A percentile compares a stretch with the other conserved stretches of the same genome.
These are phyloP conservation scores for Arabidopsis suecica DNA, from an alignment of 345 rosid species.

Conservation along the genomic window DNA sequence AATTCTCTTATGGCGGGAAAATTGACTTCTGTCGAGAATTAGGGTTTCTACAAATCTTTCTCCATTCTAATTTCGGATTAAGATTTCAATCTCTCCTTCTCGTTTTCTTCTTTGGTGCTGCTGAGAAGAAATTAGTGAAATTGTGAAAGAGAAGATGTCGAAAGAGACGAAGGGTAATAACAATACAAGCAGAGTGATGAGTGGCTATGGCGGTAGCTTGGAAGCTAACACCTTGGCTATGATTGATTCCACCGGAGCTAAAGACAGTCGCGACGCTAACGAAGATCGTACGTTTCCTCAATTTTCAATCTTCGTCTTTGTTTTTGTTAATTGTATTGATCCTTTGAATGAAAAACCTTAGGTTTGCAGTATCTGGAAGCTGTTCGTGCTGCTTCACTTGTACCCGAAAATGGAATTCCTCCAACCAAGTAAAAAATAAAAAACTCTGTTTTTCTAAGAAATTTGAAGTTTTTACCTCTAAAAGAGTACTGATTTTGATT, in stretches of 20 bases:
- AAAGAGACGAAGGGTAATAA: slow-evolving; percentile 37
- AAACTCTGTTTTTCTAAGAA: neutral
- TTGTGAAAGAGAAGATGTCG: slow-evolving; percentile 31
- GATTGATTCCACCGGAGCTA: slow-evolving; percentile 60
- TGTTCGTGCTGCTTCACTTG: slow-evolving; percentile 66
- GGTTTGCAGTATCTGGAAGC: slow-evolving; percentile 82
- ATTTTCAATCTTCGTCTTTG: neutral
- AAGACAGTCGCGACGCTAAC: slow-evolving; percentile 60
- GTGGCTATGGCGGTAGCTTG: slow-evolving; percentile 47
- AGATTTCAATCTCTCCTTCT: neutral
- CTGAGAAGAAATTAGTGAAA: neutral
- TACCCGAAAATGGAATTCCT: slow-evolving; percentile 53
- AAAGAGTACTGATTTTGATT: neutral
- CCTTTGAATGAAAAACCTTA: slow-evolving; percentile 30
- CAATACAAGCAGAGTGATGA: slow-evolving; percentile 43
- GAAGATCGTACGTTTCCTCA: slow-evolving; percentile 59
- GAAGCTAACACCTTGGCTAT: slow-evolving; percentile 81
- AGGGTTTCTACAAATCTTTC: slow-evolving; percentile 29
- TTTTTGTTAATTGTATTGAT: neutral
- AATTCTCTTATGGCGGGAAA: slow-evolving; percentile 34
- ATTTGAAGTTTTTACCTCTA: rapidly evolving
- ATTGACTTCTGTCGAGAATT: neutral
- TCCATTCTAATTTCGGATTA: neutral
- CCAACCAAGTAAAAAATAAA: slow-evolving; percentile 60
- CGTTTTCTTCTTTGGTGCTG: no score